Evolutionary conservation across 768 basidiomycete genomes (phyloP).

Genomic region (Agrocybe chaxingu): DNA sequence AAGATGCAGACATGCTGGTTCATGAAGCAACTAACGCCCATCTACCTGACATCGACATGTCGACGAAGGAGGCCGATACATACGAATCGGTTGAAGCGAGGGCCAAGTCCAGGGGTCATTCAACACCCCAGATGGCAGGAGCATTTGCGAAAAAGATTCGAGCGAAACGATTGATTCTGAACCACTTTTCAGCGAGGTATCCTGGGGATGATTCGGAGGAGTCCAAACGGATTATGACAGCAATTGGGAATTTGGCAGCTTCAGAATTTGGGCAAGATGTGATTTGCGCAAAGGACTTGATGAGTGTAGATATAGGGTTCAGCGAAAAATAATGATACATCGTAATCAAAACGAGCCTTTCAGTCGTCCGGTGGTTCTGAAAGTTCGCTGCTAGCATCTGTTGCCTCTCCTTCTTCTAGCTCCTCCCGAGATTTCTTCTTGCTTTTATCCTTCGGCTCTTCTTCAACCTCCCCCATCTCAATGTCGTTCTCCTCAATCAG

Average conservation of each 20-base stretch:
- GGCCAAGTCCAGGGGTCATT: conserved; percentile 79
- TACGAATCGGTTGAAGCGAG: conserved; percentile 58
- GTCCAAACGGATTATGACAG: conserved; percentile 56
- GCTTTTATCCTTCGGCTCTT: conserved; percentile 53
- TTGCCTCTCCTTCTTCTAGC: conserved; percentile 84
- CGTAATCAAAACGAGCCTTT: conserved; percentile 6
- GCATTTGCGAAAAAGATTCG: conserved; percentile 66
- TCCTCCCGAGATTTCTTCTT: conserved; percentile 67
- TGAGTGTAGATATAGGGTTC: conserved; percentile 60
- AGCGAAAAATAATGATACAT: conserved; percentile 21
- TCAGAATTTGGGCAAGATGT: conserved; percentile 54
- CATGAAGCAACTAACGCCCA: conserved; percentile 92
- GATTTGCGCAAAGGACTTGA: conserved; percentile 70
- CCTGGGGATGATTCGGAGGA: conserved; percentile 57
- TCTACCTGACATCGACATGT: conserved; percentile 59
- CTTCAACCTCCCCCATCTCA: conserved; percentile 90
- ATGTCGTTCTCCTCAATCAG: conserved; percentile 62
- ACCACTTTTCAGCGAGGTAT: conserved; percentile 85
- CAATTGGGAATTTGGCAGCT: conserved; percentile 56
- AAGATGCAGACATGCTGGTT: conserved; percentile 68
- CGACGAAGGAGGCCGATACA: conserved; percentile 60
- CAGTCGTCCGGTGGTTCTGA: conserved; percentile 71
- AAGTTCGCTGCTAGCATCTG: conserved; percentile 73
- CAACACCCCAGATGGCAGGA: conserved; percentile 90
- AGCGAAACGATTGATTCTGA: conserved; percentile 66